Percentiles rank a stretch among this genome's conserved stretches.
Conservation (phyloP, 768 basidiomycete genomes). For the Mrakia gelida region DNA sequence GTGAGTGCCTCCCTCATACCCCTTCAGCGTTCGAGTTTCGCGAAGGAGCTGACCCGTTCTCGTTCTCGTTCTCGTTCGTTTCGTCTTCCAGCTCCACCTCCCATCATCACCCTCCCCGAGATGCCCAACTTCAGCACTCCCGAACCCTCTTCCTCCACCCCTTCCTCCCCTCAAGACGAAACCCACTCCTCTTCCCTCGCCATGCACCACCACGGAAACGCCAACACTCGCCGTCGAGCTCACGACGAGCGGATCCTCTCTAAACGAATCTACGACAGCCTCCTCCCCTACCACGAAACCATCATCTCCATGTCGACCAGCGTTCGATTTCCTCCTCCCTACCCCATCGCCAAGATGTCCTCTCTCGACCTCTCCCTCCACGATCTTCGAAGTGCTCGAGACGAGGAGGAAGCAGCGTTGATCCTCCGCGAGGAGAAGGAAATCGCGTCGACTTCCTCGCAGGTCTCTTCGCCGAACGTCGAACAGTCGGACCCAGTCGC, state of each 20-base stretch:
- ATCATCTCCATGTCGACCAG: constrained; percentile 93
- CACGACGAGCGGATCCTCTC: constrained; percentile 53
- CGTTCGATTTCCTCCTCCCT: constrained; percentile 84
- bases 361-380: constrained; percentile 75
- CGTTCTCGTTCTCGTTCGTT: constrained; percentile 60
- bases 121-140: constrained; percentile 13
- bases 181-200: constrained; percentile 19
- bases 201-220: background rate
- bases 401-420: constrained; percentile 62
- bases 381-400: constrained; percentile 68
- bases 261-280: constrained; percentile 68
- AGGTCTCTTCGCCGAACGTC: background rate
- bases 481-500: background rate
- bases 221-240: background rate
- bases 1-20: constrained; percentile 22
- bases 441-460: background rate
- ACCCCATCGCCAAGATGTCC: constrained; percentile 80
- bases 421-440: constrained; percentile 37
- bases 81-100: constrained; percentile 58
- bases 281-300: constrained; percentile 77
- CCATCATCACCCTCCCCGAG: constrained; percentile 13
- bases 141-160: constrained; percentile 49
- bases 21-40: background rate
- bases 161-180: constrained; percentile 34
- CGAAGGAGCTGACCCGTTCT: constrained; percentile 6